Evolutionary conservation across 495 filamentous ascomycete genomes (phyloP), one percentile per base, ranked within the genome.

Genomic region (Venustampulla echinocandica): DNA sequence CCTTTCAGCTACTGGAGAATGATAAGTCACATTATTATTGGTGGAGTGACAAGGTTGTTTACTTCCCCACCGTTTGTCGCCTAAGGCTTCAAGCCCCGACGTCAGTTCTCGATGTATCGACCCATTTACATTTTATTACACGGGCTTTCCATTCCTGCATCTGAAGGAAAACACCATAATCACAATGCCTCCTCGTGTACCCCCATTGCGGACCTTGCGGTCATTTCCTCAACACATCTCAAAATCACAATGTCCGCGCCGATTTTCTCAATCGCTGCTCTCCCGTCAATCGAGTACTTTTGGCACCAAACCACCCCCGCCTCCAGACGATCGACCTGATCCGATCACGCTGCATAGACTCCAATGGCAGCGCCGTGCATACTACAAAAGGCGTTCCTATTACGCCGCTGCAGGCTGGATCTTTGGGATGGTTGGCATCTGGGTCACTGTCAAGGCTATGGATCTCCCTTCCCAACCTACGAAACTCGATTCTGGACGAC

Each of bases 341-440:
- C 62, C 53, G 45, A 60, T 77, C 43, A 68, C 76, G 46, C 27
- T 72, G 47, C 60, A 60, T 37, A 63, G 69, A 44, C 61, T 74
- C 46, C 59, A 66, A 38, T 47, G 54, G 14, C 43, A 67, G 28
- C 52, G 61, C 1, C 52, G 62, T 6, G 62, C 70, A 2, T 71
- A 75, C 53, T 57, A 71, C 43, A 63, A 65, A 22, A 64, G 69
- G 22, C 64, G 69, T 3, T 68, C 60, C 19, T 60, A 61, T 14
- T 72, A 77, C 48, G 66, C 75, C 6, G 57, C 62, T 23, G 62
- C 62, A 15, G 76, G 77, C 9, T 57, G 61, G 15, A 49, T 73
- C 18, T 55, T 73, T 52, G 61, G 75, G 42, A 58, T 71, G 45
- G 37, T 74, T 53, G 61, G 75, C 46, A 57, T 79, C 61, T 44